A percentile compares a stretch with the other conserved stretches of the same genome.
phyloP scores from a whole-genome alignment of 2,329 filamentous ascomycete genomes.

The Lachnellula occidentalis region DNA sequence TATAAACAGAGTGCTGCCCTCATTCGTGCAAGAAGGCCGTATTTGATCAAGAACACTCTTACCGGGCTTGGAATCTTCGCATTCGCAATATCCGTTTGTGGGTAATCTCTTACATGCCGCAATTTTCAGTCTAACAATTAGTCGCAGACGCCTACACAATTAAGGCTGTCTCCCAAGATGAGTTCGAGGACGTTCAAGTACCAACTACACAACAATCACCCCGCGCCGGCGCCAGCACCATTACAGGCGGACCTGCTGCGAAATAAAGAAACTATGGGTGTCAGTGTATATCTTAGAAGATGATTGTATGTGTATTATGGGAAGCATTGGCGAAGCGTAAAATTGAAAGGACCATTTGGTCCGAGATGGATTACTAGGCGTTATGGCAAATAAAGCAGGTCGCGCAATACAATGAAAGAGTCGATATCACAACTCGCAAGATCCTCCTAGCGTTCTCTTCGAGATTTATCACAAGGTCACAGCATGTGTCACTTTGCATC shows the following conservation, averaged over 20 bases:
- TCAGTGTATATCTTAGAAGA: not conserved
- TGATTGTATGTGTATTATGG: not conserved
- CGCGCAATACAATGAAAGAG: not conserved
- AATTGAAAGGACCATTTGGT: not conserved
- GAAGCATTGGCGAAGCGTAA: conserved; percentile 2
- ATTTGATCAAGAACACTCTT: conserved; percentile 81
- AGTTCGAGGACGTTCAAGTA: conserved; percentile 92
- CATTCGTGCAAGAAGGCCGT: conserved; percentile 85
- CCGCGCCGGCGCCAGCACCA: conserved; percentile 21
- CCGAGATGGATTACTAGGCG: not conserved
- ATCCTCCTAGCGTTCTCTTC: too few species aligned
- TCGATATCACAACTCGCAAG: not conserved
- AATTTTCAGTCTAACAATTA: not conserved
- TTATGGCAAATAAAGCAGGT: not conserved
- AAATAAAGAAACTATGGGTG: conserved; percentile 5
- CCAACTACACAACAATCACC: conserved; percentile 41
- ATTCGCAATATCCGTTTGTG: conserved; percentile 84
- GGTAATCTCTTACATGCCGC: not conserved
- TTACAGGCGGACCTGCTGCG: conserved; percentile 11
- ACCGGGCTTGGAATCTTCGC: conserved; percentile 71
- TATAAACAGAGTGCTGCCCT: conserved; percentile 83
- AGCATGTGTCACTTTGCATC: too few species aligned
- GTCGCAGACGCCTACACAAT: conserved; percentile 65
- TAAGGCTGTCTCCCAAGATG: conserved; percentile 85
- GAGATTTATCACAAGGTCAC: too few species aligned